phyloP scores from a whole-genome alignment of 1,139 yeast species.

The Nadsonia starkeyi-henricii region DNA sequence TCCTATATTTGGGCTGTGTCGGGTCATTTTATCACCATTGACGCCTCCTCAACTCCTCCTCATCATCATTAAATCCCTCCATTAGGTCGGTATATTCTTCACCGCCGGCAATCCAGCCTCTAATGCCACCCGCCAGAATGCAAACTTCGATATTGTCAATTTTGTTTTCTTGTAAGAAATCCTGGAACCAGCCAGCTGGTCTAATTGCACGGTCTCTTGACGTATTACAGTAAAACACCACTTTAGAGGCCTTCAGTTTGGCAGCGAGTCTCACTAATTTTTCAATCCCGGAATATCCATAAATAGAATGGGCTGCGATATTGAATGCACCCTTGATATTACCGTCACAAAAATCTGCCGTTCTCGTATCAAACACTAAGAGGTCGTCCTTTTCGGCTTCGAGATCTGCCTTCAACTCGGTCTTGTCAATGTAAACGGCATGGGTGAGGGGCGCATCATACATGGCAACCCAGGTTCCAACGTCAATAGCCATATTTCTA shows the following conservation, averaged over 20 bases:
- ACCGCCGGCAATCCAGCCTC: slow-evolving; percentile 6
- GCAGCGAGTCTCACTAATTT: not conserved
- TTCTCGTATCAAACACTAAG: not conserved
- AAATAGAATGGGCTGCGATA: not conserved
- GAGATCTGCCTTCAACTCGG: not conserved
- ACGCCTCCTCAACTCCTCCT: no score
- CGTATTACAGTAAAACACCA: slow-evolving; percentile 5
- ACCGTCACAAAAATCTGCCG: not conserved
- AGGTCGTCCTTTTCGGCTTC: not conserved
- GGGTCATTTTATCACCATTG: no score
- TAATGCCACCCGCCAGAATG: slow-evolving; percentile 5
- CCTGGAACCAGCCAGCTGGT: slow-evolving; percentile 6
- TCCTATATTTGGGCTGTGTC: no score
- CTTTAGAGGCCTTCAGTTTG: not conserved
- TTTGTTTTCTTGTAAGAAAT: slow-evolving; percentile 4
- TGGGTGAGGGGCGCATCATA: not conserved
- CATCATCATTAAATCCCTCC: slow-evolving; percentile 1
- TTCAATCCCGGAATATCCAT: not conserved
- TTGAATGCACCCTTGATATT: not conserved
- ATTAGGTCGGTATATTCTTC: slow-evolving; percentile 5
- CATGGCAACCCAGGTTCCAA: not conserved
- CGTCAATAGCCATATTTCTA: not conserved
- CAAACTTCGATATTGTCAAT: slow-evolving; percentile 1
- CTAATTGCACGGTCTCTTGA: slow-evolving; percentile 6
- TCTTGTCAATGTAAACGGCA: not conserved